These are phyloP conservation scores for Xerocomellus chrysenteron DNA, from an alignment of 768 basidiomycete species.

Conservation along the genomic window DNA sequence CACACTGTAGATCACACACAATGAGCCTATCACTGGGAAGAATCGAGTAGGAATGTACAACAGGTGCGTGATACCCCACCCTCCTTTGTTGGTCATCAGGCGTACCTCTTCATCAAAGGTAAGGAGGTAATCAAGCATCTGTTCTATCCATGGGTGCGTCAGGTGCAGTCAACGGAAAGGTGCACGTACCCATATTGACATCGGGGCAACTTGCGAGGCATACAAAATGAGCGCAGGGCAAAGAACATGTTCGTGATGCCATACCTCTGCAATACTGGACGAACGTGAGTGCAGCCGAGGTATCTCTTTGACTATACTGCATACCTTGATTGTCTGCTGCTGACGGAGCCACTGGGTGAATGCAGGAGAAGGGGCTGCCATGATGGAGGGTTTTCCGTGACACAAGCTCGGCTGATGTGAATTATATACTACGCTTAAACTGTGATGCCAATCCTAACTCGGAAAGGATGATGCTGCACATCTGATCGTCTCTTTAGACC, in stretches of 20 bases:
- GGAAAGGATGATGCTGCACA: background rate
- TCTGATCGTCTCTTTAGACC: background rate
- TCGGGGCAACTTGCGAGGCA: slow-evolving; percentile 7
- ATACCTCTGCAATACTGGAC: slow-evolving; percentile 6
- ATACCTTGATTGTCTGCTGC: slow-evolving; percentile 11
- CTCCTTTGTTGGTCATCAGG: background rate
- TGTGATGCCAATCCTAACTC: background rate
- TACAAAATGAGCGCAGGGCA: background rate
- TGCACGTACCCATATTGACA: slow-evolving; percentile 11
- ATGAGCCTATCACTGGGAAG: slow-evolving; percentile 3
- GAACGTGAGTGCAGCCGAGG: background rate
- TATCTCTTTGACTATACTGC: background rate
- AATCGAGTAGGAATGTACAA: slow-evolving; percentile 11
- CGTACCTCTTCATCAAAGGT: slow-evolving; percentile 12
- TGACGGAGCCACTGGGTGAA: slow-evolving; percentile 1
- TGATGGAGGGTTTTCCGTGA: background rate
- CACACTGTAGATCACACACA: slow-evolving; percentile 8
- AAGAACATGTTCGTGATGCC: background rate
- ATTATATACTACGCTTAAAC: background rate
- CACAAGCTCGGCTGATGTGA: background rate
- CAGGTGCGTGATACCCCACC: slow-evolving; percentile 12
- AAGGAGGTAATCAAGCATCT: slow-evolving; percentile 12
- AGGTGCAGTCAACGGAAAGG: background rate
- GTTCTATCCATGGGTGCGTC: background rate
- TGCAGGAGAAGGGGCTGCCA: background rate